Evolutionary conservation across 2,329 filamentous ascomycete species (phyloP).

Genomic region (Fonsecaea multimorphosa): DNA sequence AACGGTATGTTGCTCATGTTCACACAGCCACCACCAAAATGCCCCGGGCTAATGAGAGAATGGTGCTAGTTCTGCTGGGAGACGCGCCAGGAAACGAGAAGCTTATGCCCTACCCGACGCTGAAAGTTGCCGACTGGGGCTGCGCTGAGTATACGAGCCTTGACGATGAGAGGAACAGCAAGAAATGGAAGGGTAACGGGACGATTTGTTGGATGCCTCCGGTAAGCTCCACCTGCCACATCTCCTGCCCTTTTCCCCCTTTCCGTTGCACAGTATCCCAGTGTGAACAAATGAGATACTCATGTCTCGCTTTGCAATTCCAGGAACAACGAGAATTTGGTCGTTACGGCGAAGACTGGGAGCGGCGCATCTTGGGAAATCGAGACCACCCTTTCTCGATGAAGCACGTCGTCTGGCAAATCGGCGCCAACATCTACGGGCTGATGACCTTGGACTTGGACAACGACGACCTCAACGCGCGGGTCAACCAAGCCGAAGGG

Average conservation of each 20-base stretch:
- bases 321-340: constrained; percentile 31
- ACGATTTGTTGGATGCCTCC: constrained; percentile 32
- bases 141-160: constrained; percentile 29
- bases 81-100: constrained; percentile 13
- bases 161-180: constrained; percentile 25
- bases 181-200: constrained; percentile 23
- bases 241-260: neutral
- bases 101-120: constrained; percentile 25
- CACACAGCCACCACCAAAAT: neutral
- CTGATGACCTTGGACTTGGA: constrained; percentile 25
- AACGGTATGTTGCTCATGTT: constrained; percentile 29
- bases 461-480: constrained; percentile 21
- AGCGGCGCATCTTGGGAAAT: constrained; percentile 16
- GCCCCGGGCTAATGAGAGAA: neutral
- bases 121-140: constrained; percentile 32
- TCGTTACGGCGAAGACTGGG: constrained; percentile 26
- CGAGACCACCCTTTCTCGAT: constrained; percentile 22
- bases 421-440: constrained; percentile 31
- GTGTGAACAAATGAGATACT: neutral
- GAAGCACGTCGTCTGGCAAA: constrained; percentile 31
- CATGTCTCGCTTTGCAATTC: neutral
- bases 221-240: constrained; percentile 13
- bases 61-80: constrained; percentile 28
- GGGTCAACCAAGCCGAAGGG: constrained; percentile 13
- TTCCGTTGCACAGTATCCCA: neutral